These are phyloP conservation scores for Neurospora sp. DNA, from an alignment of 495 filamentous ascomycete genomes.

Conservation along the genomic window DNA sequence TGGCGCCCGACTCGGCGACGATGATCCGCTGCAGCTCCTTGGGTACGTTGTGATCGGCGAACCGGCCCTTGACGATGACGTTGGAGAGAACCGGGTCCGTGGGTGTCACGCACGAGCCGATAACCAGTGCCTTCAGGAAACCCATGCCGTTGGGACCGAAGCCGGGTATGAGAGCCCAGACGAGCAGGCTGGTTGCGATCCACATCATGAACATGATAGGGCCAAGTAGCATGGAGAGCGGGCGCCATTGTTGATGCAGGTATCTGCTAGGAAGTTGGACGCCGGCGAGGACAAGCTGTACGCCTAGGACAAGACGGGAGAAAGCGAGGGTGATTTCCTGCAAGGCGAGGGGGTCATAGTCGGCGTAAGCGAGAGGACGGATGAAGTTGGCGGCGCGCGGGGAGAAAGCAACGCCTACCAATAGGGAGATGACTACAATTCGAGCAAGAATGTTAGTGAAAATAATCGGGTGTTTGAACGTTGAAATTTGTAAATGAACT, in stretches of 20 bases:
- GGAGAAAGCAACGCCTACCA: slow-evolving; percentile 70
- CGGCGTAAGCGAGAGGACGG: slow-evolving; percentile 64
- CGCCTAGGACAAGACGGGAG: slow-evolving; percentile 77
- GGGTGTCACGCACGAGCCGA: slow-evolving; percentile 80
- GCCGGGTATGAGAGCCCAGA: slow-evolving; percentile 70
- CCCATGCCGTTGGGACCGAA: slow-evolving; percentile 24
- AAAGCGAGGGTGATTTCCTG: slow-evolving; percentile 60
- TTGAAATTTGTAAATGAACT: slow-evolving; percentile 18
- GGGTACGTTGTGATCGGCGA: slow-evolving; percentile 83
- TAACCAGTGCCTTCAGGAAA: slow-evolving; percentile 67
- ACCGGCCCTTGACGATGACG: slow-evolving; percentile 87
- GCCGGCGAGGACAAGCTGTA: slow-evolving; percentile 83
- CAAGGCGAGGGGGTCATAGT: slow-evolving; percentile 37
- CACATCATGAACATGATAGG: slow-evolving; percentile 87
- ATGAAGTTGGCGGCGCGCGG: slow-evolving; percentile 71
- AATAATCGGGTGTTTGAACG: neutral
- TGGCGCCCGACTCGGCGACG: slow-evolving; percentile 81
- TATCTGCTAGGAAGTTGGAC: slow-evolving; percentile 88
- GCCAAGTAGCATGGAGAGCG: slow-evolving; percentile 64
- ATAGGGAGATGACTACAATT: slow-evolving; percentile 62
- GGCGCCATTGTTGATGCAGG: slow-evolving; percentile 69
- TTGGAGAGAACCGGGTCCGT: slow-evolving; percentile 88
- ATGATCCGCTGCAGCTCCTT: slow-evolving; percentile 76
- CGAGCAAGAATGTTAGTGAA: neutral
- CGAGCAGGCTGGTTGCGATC: slow-evolving; percentile 65